Evolutionary conservation across 2,329 filamentous ascomycete genomes (phyloP).

Genomic region (Aspergillus sp.): DNA sequence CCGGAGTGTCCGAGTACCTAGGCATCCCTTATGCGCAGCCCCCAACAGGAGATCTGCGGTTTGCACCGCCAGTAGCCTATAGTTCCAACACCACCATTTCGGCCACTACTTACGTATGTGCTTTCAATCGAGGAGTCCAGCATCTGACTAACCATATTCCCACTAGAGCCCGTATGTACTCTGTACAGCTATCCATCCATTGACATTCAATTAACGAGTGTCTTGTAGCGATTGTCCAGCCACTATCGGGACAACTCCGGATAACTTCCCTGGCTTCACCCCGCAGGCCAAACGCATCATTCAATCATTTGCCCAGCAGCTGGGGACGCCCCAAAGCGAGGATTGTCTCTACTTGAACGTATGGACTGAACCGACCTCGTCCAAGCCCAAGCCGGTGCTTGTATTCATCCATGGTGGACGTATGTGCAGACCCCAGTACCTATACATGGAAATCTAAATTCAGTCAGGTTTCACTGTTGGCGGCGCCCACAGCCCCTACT

Average conservation of each 20-base stretch:
- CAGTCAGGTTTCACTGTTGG: constrained; percentile 38
- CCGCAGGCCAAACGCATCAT: constrained; percentile 20
- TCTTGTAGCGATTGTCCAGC: constrained; percentile 23
- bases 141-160: neutral
- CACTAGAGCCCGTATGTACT: constrained; percentile 17
- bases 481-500: constrained; percentile 36
- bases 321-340: constrained; percentile 28
- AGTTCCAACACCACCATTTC: constrained; percentile 8
- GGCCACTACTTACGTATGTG: constrained; percentile 14
- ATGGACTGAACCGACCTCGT: constrained; percentile 24
- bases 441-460: too few relatives aligned
- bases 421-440: too few relatives aligned
- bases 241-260: constrained; percentile 14
- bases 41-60: constrained; percentile 27
- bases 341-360: constrained; percentile 39
- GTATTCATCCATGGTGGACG: constrained; percentile 44
- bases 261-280: constrained; percentile 20
- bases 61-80: constrained; percentile 22
- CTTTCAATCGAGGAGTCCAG: neutral
- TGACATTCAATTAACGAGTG: neutral
- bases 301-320: constrained; percentile 19
- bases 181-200: neutral
- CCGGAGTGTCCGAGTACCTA: constrained; percentile 24
- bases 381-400: constrained; percentile 36
- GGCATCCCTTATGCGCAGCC: constrained; percentile 29